Evolutionary conservation across 371 early-diverging fungal species (phyloP).

Genomic region (Mucor racemosus): DNA sequence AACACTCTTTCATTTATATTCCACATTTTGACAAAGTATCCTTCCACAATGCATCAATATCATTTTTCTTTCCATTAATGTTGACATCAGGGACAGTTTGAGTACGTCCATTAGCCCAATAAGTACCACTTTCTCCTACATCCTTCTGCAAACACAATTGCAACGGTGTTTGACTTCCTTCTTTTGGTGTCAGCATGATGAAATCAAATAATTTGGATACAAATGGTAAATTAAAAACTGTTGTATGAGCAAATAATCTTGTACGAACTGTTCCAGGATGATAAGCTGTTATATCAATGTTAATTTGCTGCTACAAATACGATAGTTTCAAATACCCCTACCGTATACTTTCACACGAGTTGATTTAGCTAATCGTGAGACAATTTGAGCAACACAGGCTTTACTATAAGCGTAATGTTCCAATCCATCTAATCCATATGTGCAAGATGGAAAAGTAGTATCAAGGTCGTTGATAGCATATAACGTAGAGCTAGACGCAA

Average conservation of each 20-base stretch:
- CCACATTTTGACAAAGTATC: constrained; percentile 14
- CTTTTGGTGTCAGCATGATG: constrained; percentile 49
- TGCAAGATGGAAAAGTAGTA: constrained; percentile 8
- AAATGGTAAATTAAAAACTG: constrained; percentile 33
- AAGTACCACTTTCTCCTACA: constrained; percentile 4
- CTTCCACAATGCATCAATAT: constrained; percentile 21
- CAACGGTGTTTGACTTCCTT: constrained; percentile 45
- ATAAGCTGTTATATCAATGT: constrained; percentile 31
- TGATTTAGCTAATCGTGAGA: constrained; percentile 18
- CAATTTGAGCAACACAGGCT: constrained; percentile 33
- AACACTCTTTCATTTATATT: background rate
- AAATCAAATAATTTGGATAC: constrained; percentile 36
- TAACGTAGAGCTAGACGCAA: constrained; percentile 51
- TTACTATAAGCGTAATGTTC: constrained; percentile 51
- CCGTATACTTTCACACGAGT: constrained; percentile 22
- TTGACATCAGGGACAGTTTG: constrained; percentile 5
- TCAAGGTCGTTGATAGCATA: constrained; percentile 33
- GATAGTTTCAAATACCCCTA: constrained; percentile 3
- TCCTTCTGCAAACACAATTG: constrained; percentile 28
- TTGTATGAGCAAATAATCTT: constrained; percentile 40
- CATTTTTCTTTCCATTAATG: constrained; percentile 15
- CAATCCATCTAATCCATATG: constrained; percentile 38
- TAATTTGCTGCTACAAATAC: background rate
- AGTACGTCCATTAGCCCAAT: constrained; percentile 25
- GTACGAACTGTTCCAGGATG: constrained; percentile 56